phyloP scores from a whole-genome alignment of 192 early-diverging fungal genomes.

The Nowakowskiella sp. region DNA sequence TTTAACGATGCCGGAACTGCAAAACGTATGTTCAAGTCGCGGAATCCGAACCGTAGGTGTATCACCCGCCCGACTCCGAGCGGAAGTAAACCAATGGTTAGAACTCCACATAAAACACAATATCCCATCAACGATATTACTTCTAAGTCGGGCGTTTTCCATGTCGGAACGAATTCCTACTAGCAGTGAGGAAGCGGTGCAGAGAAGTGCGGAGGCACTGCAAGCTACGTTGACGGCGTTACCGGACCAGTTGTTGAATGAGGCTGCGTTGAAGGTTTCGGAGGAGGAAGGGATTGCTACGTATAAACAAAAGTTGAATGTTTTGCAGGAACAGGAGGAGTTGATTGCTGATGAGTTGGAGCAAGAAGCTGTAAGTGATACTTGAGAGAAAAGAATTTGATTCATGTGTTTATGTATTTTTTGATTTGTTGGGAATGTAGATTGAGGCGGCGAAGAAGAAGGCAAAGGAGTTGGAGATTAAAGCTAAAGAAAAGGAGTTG shows the following conservation, averaged over 20 bases:
- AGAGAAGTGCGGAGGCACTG: constrained; percentile 64
- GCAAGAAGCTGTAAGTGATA: constrained; percentile 53
- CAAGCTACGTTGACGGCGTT: constrained; percentile 87
- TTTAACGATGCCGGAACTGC: constrained; percentile 80
- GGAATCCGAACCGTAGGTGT: constrained; percentile 85
- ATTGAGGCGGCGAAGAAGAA: constrained; percentile 49
- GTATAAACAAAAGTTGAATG: constrained; percentile 85
- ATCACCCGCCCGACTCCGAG: constrained; percentile 79
- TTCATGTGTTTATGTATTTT: background rate
- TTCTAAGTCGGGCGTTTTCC: constrained; percentile 81
- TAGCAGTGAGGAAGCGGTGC: constrained; percentile 28
- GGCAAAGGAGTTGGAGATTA: constrained; percentile 52
- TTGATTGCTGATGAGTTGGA: constrained; percentile 90
- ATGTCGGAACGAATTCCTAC: constrained; percentile 36
- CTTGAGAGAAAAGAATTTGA: constrained; percentile 22
- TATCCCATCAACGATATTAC: constrained; percentile 81
- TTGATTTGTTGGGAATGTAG: constrained; percentile 24
- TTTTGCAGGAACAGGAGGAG: constrained; percentile 93
- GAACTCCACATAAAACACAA: constrained; percentile 88
- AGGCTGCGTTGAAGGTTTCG: constrained; percentile 80
- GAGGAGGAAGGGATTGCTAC: constrained; percentile 86
- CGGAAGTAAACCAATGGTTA: constrained; percentile 87
- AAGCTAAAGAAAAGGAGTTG: constrained; percentile 29
- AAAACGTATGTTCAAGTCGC: constrained; percentile 76
- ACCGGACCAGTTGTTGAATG: constrained; percentile 79